Evolutionary conservation across 169 alveolate genomes (phyloP).

Genomic region (Plasmodium ovale): DNA sequence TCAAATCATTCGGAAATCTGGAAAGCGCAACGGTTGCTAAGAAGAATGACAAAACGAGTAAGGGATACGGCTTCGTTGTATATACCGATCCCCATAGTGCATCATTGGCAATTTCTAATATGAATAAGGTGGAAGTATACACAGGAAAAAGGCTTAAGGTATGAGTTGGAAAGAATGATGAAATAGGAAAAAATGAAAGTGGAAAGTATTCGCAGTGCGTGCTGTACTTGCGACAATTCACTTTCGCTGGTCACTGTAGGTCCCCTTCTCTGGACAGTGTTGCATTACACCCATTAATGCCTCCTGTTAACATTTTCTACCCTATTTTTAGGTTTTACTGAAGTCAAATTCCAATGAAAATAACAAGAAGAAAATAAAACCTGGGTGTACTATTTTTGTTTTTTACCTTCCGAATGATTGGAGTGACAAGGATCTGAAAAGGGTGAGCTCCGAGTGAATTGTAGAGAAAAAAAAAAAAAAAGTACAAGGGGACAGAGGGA

Average conservation of each 20-base stretch:
- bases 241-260: too few relatives aligned
- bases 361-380: conserved; percentile 65
- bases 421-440: conserved; percentile 74
- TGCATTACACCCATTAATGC: too few relatives aligned
- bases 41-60: conserved; percentile 74
- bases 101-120: conserved; percentile 87
- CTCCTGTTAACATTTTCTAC: too few relatives aligned
- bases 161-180: neutral
- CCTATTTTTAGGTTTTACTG: conserved; percentile 63
- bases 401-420: conserved; percentile 73
- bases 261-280: too few relatives aligned
- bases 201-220: neutral
- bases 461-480: neutral
- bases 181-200: neutral
- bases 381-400: conserved; percentile 74
- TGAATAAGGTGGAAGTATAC: conserved; percentile 80
- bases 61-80: conserved; percentile 92
- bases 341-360: conserved; percentile 62
- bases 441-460: conserved; percentile 13
- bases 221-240: neutral
- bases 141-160: conserved; percentile 72
- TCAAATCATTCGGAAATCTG: conserved; percentile 67
- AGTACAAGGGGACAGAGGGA: neutral
- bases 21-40: conserved; percentile 75
- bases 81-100: conserved; percentile 92